Evolutionary conservation across 1,284 basidiomycete genomes (phyloP).

Genomic region (Cryptococcus floricola): DNA sequence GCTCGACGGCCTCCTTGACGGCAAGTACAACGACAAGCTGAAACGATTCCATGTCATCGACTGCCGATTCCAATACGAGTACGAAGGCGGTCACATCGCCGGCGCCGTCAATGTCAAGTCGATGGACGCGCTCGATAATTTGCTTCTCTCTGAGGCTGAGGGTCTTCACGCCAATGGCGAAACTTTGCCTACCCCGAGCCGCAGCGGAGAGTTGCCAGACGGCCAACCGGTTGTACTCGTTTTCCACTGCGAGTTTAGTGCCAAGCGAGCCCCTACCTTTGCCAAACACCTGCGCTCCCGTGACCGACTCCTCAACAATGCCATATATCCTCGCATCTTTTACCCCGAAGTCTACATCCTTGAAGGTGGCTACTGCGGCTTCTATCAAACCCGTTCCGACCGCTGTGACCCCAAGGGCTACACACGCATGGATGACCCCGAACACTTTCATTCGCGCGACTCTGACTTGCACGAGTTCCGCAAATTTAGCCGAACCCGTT

Average conservation of each 20-base stretch:
- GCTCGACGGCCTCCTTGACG: conserved; percentile 71
- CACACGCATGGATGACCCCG: conserved; percentile 90
- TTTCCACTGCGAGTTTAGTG: conserved; percentile 98
- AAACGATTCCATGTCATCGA: conserved; percentile 78
- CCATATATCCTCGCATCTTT: conserved; percentile 85
- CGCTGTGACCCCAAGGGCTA: conserved; percentile 80
- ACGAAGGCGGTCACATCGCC: conserved; percentile 84
- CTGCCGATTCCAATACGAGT: conserved; percentile 98
- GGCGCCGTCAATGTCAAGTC: conserved; percentile 90
- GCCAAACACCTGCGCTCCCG: conserved; percentile 87
- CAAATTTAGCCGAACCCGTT: conserved; percentile 78
- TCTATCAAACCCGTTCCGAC: conserved; percentile 55
- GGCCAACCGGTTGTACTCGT: conserved; percentile 76
- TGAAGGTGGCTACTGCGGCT: conserved; percentile 89
- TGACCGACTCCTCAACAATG: conserved; percentile 82
- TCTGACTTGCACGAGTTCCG: conserved; percentile 89
- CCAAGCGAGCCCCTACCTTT: conserved; percentile 90
- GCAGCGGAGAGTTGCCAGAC: conserved; percentile 64
- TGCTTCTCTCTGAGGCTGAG: conserved; percentile 60
- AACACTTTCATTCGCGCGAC: conserved; percentile 69
- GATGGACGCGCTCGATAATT: conserved; percentile 72
- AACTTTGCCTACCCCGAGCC: conserved; percentile 66
- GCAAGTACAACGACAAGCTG: conserved; percentile 63
- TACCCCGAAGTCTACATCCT: conserved; percentile 97
- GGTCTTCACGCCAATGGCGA: conserved; percentile 49